phyloP scores from a whole-genome alignment of 2,329 filamentous ascomycete genomes.

The Cladorrhinum sp. region DNA sequence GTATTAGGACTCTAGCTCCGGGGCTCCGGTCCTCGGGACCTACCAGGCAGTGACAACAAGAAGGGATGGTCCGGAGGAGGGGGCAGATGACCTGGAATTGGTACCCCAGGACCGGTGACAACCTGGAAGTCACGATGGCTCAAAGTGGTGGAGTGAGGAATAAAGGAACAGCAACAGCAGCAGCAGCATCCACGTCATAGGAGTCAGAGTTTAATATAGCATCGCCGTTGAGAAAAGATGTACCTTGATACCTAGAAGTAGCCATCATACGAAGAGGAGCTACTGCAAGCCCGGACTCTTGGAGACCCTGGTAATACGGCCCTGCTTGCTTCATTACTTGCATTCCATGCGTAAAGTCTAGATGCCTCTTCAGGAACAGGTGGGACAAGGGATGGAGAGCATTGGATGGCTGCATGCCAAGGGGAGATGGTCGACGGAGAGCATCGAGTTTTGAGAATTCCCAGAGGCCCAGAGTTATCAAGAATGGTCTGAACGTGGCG shows the following conservation, averaged over 20 bases:
- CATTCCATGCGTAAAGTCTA: background rate
- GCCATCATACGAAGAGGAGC: background rate
- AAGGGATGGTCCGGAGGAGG: background rate
- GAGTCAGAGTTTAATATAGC: background rate
- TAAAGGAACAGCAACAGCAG: background rate
- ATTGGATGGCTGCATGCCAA: slow-evolving; percentile 2
- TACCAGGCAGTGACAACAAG: background rate
- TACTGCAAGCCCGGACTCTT: background rate
- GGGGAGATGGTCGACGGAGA: no score
- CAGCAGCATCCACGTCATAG: background rate
- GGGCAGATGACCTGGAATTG: background rate
- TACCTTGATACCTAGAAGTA: background rate
- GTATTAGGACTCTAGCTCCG: slow-evolving; percentile 3
- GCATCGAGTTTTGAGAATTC: no score
- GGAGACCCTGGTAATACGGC: background rate
- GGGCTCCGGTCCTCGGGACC: background rate
- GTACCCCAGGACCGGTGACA: background rate
- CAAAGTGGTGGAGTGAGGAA: background rate
- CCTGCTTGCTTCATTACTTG: background rate
- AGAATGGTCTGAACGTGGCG: background rate
- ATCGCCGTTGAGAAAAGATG: background rate
- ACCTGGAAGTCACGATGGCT: background rate
- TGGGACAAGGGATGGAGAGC: background rate
- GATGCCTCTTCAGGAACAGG: background rate
- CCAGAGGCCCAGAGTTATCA: background rate